Base-by-base conservation (phyloP, 805 yeast genomes). In the Komagataella pastoris region DNA sequence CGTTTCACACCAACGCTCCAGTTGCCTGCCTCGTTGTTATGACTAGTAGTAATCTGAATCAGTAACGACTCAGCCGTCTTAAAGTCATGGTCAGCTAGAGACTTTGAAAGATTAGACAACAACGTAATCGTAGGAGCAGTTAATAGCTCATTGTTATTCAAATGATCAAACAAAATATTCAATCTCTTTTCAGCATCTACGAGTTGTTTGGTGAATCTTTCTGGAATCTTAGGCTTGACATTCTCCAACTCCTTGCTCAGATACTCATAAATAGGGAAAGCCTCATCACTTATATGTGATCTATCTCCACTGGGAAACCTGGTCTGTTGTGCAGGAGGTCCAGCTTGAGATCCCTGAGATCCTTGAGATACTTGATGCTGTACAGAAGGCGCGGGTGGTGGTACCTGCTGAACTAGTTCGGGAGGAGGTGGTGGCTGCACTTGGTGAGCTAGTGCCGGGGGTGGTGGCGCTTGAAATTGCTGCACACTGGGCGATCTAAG, bases 1-100 rank as follows among this genome's bases (percentile, higher is more conserved):
- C 97, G 80, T 66, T 85, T 88, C 48, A 93, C 83, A 59, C 99
- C 99, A 36, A 85, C 79, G 70, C 85, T 79, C 99, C 99, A 93
- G 60, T 84, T 81, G 12, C 96, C 97, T 56, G 85, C 79, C 65
- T 90, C 95, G 21, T 76, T 79, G 21, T 83, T 75, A 55, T 78
- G 75, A 44, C 77, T 75, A 6, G 88, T 75, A 19, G 85, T 77
- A 54, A 93, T 75, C 50, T 80, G 78, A 43, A 72, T 64, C 55
- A 79, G 80, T 40, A 78, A 58, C 1, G 73, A 65, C 50, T 74
- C 66, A 1, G 98, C 97, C 14, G 69, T 69, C 3, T 66, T 64
- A 62, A 70, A 86, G 54, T 88, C 83, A 54, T 75, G 74, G 8
- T 61, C 65, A 17, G 69, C 71, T 58, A 93, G 65, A 0, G 79